phyloP scores from a whole-genome alignment of 345 rosid species.

The Reutealis trisperma region DNA sequence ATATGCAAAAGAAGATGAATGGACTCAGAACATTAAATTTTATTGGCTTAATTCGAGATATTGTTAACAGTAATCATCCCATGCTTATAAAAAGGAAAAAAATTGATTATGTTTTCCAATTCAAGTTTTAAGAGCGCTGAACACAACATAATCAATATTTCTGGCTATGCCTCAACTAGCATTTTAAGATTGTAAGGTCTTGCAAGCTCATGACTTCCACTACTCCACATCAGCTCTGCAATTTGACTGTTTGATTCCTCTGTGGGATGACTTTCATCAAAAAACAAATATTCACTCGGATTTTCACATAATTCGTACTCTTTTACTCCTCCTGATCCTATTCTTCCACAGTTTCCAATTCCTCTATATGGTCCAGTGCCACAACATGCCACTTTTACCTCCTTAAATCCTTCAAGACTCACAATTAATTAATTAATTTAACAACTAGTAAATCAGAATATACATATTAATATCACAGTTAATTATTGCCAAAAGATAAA shows the following conservation, averaged over 20 bases:
- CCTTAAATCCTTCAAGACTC: slow-evolving; percentile 19
- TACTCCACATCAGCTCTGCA: slow-evolving; percentile 40
- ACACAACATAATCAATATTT: no score
- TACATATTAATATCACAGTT: no score
- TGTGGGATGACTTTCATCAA: slow-evolving; percentile 33
- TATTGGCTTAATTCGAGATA: no score
- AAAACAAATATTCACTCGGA: slow-evolving; percentile 34
- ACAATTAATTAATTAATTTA: no score
- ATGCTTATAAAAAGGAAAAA: no score
- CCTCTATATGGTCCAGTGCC: slow-evolving; percentile 25
- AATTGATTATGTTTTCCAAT: no score
- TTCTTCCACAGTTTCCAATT: slow-evolving; percentile 1
- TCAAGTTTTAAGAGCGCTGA: no score
- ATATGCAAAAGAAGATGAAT: no score
- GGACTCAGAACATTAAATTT: no score
- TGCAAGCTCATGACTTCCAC: slow-evolving; percentile 13
- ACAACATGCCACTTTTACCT: slow-evolving; percentile 9
- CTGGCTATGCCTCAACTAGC: neutral
- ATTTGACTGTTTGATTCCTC: slow-evolving; percentile 38
- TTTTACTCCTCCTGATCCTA: neutral
- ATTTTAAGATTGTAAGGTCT: slow-evolving; percentile 25
- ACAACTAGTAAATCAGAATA: no score
- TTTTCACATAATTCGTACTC: slow-evolving; percentile 23
- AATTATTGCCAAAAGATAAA: no score
- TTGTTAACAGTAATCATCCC: no score